phyloP scores from a whole-genome alignment of 2,329 filamentous ascomycete genomes.

The Didymella glomerata region DNA sequence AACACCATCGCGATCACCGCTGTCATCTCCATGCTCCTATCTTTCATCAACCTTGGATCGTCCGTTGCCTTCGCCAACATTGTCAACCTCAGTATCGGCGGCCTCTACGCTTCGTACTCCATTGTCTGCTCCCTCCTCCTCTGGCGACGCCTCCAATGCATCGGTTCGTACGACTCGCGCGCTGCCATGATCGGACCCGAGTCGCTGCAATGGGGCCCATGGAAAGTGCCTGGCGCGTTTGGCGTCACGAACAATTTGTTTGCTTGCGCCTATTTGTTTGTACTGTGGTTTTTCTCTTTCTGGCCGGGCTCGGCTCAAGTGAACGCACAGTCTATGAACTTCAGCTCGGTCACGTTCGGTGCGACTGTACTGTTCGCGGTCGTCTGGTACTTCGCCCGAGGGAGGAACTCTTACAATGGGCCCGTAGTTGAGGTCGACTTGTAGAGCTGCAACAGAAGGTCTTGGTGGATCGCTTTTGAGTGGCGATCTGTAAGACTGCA shows the following conservation, averaged over 20 bases:
- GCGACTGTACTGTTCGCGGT: neutral
- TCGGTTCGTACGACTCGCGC: neutral
- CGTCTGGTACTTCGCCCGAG: neutral
- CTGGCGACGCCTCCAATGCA: neutral
- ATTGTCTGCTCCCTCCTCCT: neutral
- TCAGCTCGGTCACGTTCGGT: neutral
- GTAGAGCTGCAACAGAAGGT: neutral
- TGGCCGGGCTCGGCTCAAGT: neutral
- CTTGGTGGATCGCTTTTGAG: too few species aligned
- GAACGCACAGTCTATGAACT: neutral
- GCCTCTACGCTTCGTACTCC: neutral
- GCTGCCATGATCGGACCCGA: neutral
- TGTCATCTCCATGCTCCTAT: neutral
- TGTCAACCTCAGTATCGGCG: neutral
- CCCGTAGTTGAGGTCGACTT: neutral
- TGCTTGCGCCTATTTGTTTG: neutral
- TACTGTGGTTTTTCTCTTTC: neutral
- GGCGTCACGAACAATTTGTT: neutral
- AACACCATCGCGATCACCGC: neutral
- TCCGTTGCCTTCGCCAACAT: neutral
- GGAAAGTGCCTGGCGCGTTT: neutral
- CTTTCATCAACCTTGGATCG: neutral
- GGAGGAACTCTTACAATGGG: neutral
- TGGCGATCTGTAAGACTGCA: too few species aligned
- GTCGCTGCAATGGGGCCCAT: neutral